phyloP scores from a whole-genome alignment of 192 early-diverging fungal species.

The Mortierella alpina region DNA sequence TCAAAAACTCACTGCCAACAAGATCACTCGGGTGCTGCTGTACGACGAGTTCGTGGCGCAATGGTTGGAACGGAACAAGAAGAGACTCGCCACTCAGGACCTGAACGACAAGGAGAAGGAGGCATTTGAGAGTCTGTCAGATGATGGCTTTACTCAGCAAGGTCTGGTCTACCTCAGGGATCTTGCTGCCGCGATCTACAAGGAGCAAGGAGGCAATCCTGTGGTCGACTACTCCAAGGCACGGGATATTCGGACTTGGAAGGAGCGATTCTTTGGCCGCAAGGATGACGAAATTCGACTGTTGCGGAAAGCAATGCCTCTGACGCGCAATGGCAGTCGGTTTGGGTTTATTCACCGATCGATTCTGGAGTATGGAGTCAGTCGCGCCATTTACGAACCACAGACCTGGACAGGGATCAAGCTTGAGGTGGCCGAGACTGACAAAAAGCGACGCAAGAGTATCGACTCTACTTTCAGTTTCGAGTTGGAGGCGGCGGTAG shows the following conservation, averaged over 20 bases:
- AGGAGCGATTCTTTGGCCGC: background rate
- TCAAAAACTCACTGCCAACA: background rate
- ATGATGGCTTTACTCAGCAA: constrained; percentile 4
- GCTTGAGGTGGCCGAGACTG: background rate
- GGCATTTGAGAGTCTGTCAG: background rate
- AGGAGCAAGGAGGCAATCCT: constrained; percentile 4
- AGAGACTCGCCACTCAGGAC: background rate
- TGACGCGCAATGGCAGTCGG: background rate
- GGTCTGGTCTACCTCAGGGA: constrained; percentile 7
- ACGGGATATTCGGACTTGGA: constrained; percentile 1
- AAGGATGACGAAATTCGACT: background rate
- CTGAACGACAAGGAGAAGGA: background rate
- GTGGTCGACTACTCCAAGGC: constrained; percentile 1
- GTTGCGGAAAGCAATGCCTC: background rate
- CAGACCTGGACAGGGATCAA: too few species aligned
- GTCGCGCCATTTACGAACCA: background rate
- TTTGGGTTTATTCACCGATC: constrained; percentile 1
- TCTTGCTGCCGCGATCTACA: constrained; percentile 1
- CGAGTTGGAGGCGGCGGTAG: background rate
- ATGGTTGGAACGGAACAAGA: constrained; percentile 11
- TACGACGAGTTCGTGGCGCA: constrained; percentile 21
- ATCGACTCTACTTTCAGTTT: constrained; percentile 3
- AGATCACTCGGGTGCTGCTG: constrained; percentile 10
- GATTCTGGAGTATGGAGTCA: constrained; percentile 8
- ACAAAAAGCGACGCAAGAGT: constrained; percentile 6